Evolutionary conservation across 371 early-diverging fungal species (phyloP).

Genomic region (Lichtheimia hyalospora): DNA sequence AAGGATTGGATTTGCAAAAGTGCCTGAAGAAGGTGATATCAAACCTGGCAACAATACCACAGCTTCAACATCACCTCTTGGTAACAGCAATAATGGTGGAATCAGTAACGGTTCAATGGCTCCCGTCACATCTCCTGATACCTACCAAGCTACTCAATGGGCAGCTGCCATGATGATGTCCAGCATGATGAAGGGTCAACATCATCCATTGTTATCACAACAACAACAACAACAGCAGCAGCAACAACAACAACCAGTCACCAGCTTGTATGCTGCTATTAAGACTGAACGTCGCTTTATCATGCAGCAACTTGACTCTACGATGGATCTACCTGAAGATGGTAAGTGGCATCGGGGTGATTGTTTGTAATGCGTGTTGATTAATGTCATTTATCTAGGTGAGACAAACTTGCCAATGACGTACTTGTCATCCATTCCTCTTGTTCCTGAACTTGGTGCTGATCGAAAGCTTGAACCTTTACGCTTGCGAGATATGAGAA

Average conservation of each 20-base stretch:
- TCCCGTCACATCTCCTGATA: slow-evolving; percentile 13
- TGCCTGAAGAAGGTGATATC: slow-evolving; percentile 30
- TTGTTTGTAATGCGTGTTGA: neutral
- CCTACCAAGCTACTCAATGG: slow-evolving; percentile 38
- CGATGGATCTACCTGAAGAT: slow-evolving; percentile 16
- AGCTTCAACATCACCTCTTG: neutral
- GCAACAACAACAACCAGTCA: slow-evolving; percentile 17
- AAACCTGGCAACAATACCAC: neutral
- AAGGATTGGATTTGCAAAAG: slow-evolving; percentile 90
- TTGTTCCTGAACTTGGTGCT: slow-evolving; percentile 68
- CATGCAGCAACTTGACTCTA: slow-evolving; percentile 33
- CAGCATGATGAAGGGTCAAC: slow-evolving; percentile 33
- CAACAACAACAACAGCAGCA: slow-evolving; percentile 8
- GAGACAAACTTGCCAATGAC: slow-evolving; percentile 20
- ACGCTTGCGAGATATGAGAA: slow-evolving; percentile 85
- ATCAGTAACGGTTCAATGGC: neutral
- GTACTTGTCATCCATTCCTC: slow-evolving; percentile 69
- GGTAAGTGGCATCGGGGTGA: neutral
- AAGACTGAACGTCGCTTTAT: slow-evolving; percentile 35
- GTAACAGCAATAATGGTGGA: neutral
- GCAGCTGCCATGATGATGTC: slow-evolving; percentile 39
- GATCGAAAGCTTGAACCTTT: slow-evolving; percentile 75
- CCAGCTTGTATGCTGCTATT: slow-evolving; percentile 28
- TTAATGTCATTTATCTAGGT: neutral
- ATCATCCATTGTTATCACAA: slow-evolving; percentile 2